Conservation (phyloP, 805 yeast species). For the Candida bentonensis region DNA sequence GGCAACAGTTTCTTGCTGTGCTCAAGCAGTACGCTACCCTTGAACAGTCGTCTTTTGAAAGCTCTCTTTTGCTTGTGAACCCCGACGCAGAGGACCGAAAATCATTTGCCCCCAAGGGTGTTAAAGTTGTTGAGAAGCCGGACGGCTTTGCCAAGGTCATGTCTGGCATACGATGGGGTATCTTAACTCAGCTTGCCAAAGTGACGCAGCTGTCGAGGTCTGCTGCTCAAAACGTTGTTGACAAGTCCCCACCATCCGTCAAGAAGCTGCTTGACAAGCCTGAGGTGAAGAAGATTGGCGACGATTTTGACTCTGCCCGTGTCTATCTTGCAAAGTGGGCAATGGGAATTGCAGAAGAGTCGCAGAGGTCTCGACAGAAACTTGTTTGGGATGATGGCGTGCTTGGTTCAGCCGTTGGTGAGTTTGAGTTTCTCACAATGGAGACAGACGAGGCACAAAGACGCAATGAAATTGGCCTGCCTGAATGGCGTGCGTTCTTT, state of each 20-base stretch:
- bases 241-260: slow-evolving; percentile 41
- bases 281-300: slow-evolving; percentile 66
- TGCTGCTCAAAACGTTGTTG: slow-evolving; percentile 46
- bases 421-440: slow-evolving; percentile 29
- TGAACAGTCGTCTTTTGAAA: slow-evolving; percentile 58
- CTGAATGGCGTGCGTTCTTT: slow-evolving; percentile 78
- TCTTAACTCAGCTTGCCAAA: slow-evolving; percentile 72
- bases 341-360: slow-evolving; percentile 80
- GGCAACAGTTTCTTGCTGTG: slow-evolving; percentile 52
- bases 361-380: slow-evolving; percentile 37
- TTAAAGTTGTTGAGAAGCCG: slow-evolving; percentile 23
- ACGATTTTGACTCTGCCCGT: slow-evolving; percentile 87
- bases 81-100: slow-evolving; percentile 56
- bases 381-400: slow-evolving; percentile 24
- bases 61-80: slow-evolving; percentile 59
- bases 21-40: slow-evolving; percentile 43
- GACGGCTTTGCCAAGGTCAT: slow-evolving; percentile 34
- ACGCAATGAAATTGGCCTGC: slow-evolving; percentile 46
- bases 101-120: slow-evolving; percentile 38
- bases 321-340: slow-evolving; percentile 96
- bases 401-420: slow-evolving; percentile 21
- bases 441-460: slow-evolving; percentile 45
- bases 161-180: slow-evolving; percentile 69
- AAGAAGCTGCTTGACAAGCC: slow-evolving; percentile 55
- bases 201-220: slow-evolving; percentile 51